Base-by-base conservation (phyloP, 2,329 filamentous ascomycete genomes). In the Phyllosticta capitalensis region DNA sequence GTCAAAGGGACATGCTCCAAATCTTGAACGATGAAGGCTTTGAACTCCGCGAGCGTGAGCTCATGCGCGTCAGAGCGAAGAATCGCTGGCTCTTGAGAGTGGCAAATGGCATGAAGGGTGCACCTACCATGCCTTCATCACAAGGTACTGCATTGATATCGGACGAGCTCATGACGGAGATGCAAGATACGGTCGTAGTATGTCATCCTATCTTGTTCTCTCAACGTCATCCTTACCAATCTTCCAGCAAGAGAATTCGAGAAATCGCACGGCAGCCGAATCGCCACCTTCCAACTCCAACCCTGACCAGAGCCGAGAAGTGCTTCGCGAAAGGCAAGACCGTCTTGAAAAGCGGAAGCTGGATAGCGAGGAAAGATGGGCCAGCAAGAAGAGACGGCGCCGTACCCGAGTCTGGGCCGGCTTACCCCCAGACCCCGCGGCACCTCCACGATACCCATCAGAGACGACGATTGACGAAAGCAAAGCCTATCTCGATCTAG, bases 401-500 rank as follows among this genome's bases (percentile, higher is more conserved):
- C 80, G 86, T 53, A 87, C 85, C 58, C 80, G 83, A 65, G 82
- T 81, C n/a, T 88, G 84, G 78, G 85, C 82, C 50, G 85, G 85
- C 2, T 71, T 88, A 24, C 83, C 86, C 14, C 81, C 86, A 45
- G 86, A 89, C 67, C 81, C 85, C 0, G 83, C 84, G 1, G 83
- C 85, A 4, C 83, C 85, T 20, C 85, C 87, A 14, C 83, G 89
- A 21, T 94, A 90, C 63, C 88, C 88, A 0, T 92, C 89, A 0
- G 89, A 94, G 71, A 92, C 87, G 12, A 92, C 89, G 0, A 82
- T 94, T 61, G 86, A 89, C 64, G 88, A 92, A 72, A 86, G 87
- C 67, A 89, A 90, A 67, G 79, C 79, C 12, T 87, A 85, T 61
- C 76, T 95, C 26, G 77, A 75, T 45, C 76, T 95, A 33, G 82